Base-by-base conservation (phyloP, 2,329 filamentous ascomycete genomes). In the Fusarium illudens region DNA sequence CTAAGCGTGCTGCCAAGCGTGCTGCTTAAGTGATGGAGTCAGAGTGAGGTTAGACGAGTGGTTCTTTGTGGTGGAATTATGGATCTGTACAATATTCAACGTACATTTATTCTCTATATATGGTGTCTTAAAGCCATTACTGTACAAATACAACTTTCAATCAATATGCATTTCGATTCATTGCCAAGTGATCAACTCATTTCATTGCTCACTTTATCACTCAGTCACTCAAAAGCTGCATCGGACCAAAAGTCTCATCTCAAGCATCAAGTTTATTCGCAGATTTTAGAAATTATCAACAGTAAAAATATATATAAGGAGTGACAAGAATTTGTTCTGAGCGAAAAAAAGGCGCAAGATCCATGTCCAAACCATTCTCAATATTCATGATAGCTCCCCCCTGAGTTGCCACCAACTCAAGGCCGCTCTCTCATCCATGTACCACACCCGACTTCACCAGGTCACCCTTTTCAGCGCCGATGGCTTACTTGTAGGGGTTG, bases 31-130 rank as follows among this genome's bases (percentile, higher is more conserved):
- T 19, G 8, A 59, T 51, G 50, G 34, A 36, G 37, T 34, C 12
- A 17, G 48, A 36, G 25, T 30, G 19, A 33, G 13, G 29, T 53
- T 53, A 48, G 48, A 53, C 37, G 32, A 52, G 53, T 54, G 17
- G 55, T 52, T 44, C 54, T 62, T 56, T 65, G 44, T 60, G 56
- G 53, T 44, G 62, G 42, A 61, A 60, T 61, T 64, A 64, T 61
- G 59, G 60, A 67, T 65, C 50, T 33, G 20, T 36, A 22, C 37
- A 37, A 34, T 63, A 39, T 52, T 44, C n/a, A 30, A 59, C 27
- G 70, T 65, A 53, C 54, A 62, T 52, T 52, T 67, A 58, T 72
- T 72, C 70, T 71, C 56, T 71, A 71, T 73, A 73, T 58, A 73
- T 73, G 73, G 48, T 72, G 60, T 64, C 63, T 50, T 50, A 32